phyloP scores from a whole-genome alignment of 2,329 filamentous ascomycete genomes.

The Penicillium sp. region DNA sequence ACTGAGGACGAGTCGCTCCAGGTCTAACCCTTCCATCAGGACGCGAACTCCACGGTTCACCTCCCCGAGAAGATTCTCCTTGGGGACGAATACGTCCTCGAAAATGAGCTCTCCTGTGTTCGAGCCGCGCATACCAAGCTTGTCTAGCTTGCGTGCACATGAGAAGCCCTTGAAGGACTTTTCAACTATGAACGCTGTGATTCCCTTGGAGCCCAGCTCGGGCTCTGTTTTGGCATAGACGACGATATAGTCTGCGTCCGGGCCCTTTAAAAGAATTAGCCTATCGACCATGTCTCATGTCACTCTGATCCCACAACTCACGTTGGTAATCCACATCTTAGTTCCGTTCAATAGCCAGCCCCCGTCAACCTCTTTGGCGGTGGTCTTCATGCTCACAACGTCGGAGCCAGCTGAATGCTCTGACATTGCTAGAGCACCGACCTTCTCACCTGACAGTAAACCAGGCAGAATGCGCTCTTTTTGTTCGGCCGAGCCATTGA shows the following conservation, averaged over 20 bases:
- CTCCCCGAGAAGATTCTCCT: conserved; percentile 75
- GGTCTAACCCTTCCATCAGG: conserved; percentile 92
- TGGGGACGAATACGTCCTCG: conserved; percentile 85
- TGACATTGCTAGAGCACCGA: conserved; percentile 93
- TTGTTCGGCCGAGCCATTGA: conserved; percentile 80
- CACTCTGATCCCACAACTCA: conserved; percentile 29
- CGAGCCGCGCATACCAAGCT: conserved; percentile 95
- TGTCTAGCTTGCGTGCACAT: conserved; percentile 88
- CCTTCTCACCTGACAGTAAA: conserved; percentile 74
- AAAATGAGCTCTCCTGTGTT: conserved; percentile 95
- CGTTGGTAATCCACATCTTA: conserved; percentile 99
- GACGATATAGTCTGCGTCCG: conserved; percentile 87
- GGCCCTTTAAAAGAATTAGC: conserved; percentile 52
- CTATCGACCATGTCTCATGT: not conserved
- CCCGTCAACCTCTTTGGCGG: conserved; percentile 76
- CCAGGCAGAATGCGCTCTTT: conserved; percentile 79
- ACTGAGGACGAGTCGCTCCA: conserved; percentile 88
- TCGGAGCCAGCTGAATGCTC: conserved; percentile 90
- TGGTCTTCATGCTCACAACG: conserved; percentile 93
- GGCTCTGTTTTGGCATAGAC: conserved; percentile 97
- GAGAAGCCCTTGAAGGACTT: conserved; percentile 71
- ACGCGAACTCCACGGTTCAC: conserved; percentile 84
- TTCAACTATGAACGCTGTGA: conserved; percentile 91
- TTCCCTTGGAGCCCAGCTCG: conserved; percentile 78
- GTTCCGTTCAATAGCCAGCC: conserved; percentile 84